Evolutionary conservation across 108 stramenopile species (phyloP), one percentile per base, ranked within the genome.

Genomic region (Nitzschia sp.): DNA sequence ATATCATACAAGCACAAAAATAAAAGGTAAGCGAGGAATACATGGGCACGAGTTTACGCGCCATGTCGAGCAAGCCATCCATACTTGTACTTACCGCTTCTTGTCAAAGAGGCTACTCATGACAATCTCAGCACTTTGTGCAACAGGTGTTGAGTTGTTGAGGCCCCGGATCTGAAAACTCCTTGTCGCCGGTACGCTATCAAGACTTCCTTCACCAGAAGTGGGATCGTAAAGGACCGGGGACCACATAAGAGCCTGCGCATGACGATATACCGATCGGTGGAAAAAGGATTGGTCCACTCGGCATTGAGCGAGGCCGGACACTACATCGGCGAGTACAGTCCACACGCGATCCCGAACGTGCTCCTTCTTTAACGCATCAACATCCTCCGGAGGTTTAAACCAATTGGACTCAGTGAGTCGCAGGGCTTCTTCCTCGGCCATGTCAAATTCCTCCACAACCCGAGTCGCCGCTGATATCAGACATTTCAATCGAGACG

Each of bases 221-320:
- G 73, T 19, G 33, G 87, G 90, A 57, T 92, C 71, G 41, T 80
- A 65, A 46, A 94, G 64, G 2, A 85, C 69, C 21, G 90, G 90
- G 5, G 90, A 85, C 86, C 89, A 95, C 69, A 84, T 82, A 22
- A 89, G 61, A 17, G 94, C 94, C 63, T 91, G 90, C 9, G 88
- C 84, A 58, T 90, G 76, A 19, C 91, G 78, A 50, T 85, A 95
- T 0, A 87, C 88, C 15, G 90, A 88, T 13, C 94, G 89, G 66
- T 95, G 94, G 65, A 92, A 95, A 38, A 67, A 85, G 0, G 81
- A 71, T n/a, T 82, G 60, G 22, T 82, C 80, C 26, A 54, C 57
- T n/a, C 88, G 82, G 55, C 86, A 89, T 30, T 89, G 63, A 15
- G 78, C 63, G 33, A 95, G 55, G 50, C 86, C 92, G 58, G 71